Base-by-base conservation (phyloP, 306 rosid species). In the Amphicarpaea edgeworthii region DNA sequence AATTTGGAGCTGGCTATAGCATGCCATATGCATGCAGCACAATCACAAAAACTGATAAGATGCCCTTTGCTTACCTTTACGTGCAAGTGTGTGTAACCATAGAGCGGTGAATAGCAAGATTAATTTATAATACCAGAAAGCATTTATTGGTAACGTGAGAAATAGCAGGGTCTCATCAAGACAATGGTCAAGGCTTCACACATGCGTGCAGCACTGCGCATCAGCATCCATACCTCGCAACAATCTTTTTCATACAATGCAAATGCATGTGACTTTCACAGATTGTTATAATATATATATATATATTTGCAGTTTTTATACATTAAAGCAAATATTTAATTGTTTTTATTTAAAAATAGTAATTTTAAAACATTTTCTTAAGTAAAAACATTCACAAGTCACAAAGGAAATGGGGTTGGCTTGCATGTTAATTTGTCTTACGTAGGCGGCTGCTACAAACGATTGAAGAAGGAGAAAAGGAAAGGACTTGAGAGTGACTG, bases 361-460 rank as follows among this genome's bases (percentile, higher is more conserved):
- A 15, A 20, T 8, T 0, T 50, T 50, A 28, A 28, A 28, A 28
- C 0, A 28, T 28, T 28, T 28, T 28, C 32, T 28, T 28, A 28
- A 28, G 4, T 28, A 28, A 28, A 28, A 3, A n/a, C n/a, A n/a
- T 28, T 28, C 32, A 28, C 0, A 28, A 28, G 4, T 28, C 32
- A 28, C 4, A 28, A n/a, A n/a, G n/a, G n/a, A n/a, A n/a, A n/a
- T n/a, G 32, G 32, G 4, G 32, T 28, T 28, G 43, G 43, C 2
- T 50, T 50, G 57, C 57, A 50, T 73, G 78, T 17, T 50, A 11
- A 57, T 71, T 55, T 76, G 84, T 78, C 86, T 83, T 85, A 85
- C 90, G 86, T 86, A 78, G 74, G 83, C 32, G 79, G 83, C 49
- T 64, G 79, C 74, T n/a, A n/a, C n/a, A n/a, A 40, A 43, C 14